Percentiles rank a stretch among this genome's conserved stretches.
phyloP scores from a whole-genome alignment of 306 rosid species.

The Arachis hypogaea region DNA sequence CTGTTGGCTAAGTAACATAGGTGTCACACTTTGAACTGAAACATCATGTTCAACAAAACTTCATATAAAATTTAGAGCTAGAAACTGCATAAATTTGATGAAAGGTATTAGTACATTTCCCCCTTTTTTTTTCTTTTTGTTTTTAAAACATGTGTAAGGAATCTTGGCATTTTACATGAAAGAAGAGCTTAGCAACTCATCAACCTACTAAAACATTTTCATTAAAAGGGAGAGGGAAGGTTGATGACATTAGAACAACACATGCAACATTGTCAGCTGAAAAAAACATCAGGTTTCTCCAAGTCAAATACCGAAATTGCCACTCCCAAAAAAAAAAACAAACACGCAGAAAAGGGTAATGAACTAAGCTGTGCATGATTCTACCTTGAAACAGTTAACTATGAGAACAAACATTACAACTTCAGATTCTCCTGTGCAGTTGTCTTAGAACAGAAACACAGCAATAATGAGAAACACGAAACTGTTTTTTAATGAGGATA shows the following conservation, averaged over 20 bases:
- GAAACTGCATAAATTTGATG: constrained; percentile 29
- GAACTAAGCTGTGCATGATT: constrained; percentile 21
- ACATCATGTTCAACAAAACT: constrained; percentile 32
- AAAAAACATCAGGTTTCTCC: constrained; percentile 24
- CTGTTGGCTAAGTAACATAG: constrained; percentile 26
- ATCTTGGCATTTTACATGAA: constrained; percentile 32
- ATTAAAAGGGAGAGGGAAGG: constrained; percentile 10
- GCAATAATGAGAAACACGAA: too few species aligned
- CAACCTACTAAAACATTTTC: constrained; percentile 3
- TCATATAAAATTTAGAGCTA: constrained; percentile 8
- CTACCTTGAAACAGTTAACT: constrained; percentile 10
- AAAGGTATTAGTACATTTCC: constrained; percentile 16
- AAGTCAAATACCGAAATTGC: constrained; percentile 32
- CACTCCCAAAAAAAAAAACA: not conserved
- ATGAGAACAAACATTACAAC: constrained; percentile 28
- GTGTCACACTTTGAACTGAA: constrained; percentile 11
- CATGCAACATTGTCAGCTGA: constrained; percentile 22
- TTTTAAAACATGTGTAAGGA: constrained; percentile 6
- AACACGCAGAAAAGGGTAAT: not conserved
- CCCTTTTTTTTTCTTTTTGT: too few species aligned
- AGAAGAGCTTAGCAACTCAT: constrained; percentile 4
- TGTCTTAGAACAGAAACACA: too few species aligned
- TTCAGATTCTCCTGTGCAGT: not conserved
- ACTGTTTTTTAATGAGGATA: too few species aligned
- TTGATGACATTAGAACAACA: constrained; percentile 1